phyloP scores from a whole-genome alignment of 1,284 basidiomycete species.

The Trichosporon faecale region DNA sequence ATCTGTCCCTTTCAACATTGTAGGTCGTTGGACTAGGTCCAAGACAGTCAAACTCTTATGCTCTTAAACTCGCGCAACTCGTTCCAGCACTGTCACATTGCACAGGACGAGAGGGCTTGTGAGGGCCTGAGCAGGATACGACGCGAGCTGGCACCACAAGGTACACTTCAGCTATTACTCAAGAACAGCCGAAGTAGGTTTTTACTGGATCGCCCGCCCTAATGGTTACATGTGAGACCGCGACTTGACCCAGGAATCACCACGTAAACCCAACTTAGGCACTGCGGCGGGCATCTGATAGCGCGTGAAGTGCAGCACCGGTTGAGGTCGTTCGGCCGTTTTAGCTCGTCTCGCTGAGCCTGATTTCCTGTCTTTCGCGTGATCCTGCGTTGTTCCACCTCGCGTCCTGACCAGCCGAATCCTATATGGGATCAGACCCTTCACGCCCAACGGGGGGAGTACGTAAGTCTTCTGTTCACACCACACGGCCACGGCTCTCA shows the following conservation, averaged over 20 bases:
- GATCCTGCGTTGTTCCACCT: background rate
- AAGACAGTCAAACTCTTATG: constrained; percentile 7
- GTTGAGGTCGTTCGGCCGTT: background rate
- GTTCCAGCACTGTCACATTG: constrained; percentile 8
- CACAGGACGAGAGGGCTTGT: background rate
- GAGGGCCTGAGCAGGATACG: background rate
- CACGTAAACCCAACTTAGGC: background rate
- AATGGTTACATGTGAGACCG: constrained; percentile 5
- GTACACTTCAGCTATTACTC: background rate
- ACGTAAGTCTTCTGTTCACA: background rate
- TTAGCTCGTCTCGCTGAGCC: background rate
- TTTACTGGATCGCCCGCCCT: background rate
- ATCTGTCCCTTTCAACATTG: constrained; percentile 1
- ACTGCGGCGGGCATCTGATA: background rate
- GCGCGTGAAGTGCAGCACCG: background rate
- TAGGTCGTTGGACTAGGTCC: background rate
- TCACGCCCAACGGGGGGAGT: background rate
- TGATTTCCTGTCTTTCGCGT: background rate
- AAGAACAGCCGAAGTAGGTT: background rate
- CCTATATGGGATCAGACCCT: background rate
- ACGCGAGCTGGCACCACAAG: background rate
- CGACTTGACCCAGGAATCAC: constrained; percentile 1
- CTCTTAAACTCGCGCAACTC: background rate
- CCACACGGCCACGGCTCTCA: background rate
- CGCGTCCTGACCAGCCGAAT: background rate